Percentiles rank a stretch among this genome's conserved stretches.
These are phyloP conservation scores for Lippia alba DNA, from an alignment of 305 asterid species.

Conservation along the genomic window DNA sequence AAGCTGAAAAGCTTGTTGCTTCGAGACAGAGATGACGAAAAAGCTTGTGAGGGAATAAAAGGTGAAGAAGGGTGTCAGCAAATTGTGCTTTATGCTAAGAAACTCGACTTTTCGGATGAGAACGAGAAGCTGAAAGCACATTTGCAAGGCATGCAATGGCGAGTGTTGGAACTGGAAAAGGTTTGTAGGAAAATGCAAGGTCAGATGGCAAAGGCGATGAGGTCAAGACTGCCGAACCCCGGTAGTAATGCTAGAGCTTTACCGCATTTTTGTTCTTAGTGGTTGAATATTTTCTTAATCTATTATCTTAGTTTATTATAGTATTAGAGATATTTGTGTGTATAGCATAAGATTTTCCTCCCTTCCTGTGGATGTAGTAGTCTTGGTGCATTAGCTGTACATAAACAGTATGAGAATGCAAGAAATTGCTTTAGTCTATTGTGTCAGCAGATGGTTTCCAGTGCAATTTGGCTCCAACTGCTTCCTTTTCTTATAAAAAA, in stretches of 20 bases:
- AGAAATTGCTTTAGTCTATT: too few species aligned
- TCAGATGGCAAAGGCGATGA: slow-evolving; percentile 74
- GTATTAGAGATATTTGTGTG: slow-evolving; percentile 29
- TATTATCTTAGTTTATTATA: not conserved
- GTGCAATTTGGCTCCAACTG: too few species aligned
- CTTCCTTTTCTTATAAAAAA: too few species aligned
- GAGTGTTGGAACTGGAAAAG: slow-evolving; percentile 78
- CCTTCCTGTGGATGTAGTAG: slow-evolving; percentile 26
- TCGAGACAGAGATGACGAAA: slow-evolving; percentile 45
- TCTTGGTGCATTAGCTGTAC: slow-evolving; percentile 20
- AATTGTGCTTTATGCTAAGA: slow-evolving; percentile 71
- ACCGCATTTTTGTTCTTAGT: slow-evolving; percentile 79
- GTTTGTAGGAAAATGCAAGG: slow-evolving; percentile 74
- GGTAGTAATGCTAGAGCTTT: slow-evolving; percentile 53
- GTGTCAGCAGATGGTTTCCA: too few species aligned
- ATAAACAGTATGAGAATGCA: slow-evolving; percentile 13
- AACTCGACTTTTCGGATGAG: slow-evolving; percentile 57
- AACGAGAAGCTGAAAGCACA: slow-evolving; percentile 65
- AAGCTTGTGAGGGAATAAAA: slow-evolving; percentile 26
- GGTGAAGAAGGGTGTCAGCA: slow-evolving; percentile 58
- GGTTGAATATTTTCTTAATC: slow-evolving; percentile 5
- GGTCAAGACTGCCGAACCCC: slow-evolving; percentile 61
- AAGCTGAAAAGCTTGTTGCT: slow-evolving; percentile 74
- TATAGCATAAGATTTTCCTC: slow-evolving; percentile 41
- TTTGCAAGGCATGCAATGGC: slow-evolving; percentile 87